These are phyloP conservation scores for Penicillium goetzii DNA, from an alignment of 495 filamentous ascomycete genomes.

Conservation along the genomic window DNA sequence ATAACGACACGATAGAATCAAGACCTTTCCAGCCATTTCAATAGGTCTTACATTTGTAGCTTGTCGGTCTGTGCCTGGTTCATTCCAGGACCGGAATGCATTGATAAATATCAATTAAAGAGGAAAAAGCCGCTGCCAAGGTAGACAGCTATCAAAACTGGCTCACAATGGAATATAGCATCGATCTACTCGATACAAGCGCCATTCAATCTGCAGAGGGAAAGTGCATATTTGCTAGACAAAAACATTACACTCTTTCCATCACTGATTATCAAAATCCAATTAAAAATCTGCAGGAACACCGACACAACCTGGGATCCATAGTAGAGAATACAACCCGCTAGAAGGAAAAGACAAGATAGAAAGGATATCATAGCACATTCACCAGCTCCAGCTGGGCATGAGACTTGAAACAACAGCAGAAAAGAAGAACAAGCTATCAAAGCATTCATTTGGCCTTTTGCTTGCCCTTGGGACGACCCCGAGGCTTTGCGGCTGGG, in stretches of 20 bases:
- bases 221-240: background rate
- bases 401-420: constrained; percentile 7
- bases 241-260: background rate
- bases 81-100: no score
- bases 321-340: constrained; percentile 19
- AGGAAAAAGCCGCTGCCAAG: no score
- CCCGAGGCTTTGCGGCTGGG: constrained; percentile 33
- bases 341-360: constrained; percentile 32
- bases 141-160: no score
- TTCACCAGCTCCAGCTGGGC: constrained; percentile 21
- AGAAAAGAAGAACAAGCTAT: background rate
- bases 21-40: no score
- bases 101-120: no score
- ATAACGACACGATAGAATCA: no score
- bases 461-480: constrained; percentile 48
- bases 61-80: no score
- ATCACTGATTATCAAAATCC: constrained; percentile 21
- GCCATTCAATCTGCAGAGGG: background rate
- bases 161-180: background rate
- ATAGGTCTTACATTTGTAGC: no score
- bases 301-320: constrained; percentile 25
- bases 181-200: background rate
- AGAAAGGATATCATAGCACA: constrained; percentile 30
- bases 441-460: constrained; percentile 31
- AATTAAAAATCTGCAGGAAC: constrained; percentile 22